Evolutionary conservation across 176 grass and related monocot genomes (phyloP).

Genomic region (Oryza glaberrima): DNA sequence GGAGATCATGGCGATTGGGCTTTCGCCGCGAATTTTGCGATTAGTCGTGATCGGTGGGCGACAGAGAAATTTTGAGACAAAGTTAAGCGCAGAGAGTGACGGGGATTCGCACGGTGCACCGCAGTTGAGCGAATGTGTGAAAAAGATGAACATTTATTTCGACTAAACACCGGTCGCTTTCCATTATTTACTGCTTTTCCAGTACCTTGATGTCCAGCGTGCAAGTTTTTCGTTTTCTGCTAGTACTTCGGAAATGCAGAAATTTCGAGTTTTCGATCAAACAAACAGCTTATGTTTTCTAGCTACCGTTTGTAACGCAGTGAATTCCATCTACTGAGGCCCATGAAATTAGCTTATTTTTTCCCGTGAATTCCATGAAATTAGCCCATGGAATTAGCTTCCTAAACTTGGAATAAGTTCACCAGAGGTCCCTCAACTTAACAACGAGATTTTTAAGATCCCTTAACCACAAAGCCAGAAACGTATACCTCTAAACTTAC

Average conservation of each 20-base stretch:
- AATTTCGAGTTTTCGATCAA: no score
- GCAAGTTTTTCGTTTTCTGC: neutral
- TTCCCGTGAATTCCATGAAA: no score
- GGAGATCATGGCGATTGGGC: slow-evolving; percentile 1
- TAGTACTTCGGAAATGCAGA: no score
- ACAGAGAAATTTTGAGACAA: neutral
- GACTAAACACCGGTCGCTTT: neutral
- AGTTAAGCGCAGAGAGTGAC: neutral
- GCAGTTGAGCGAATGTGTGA: neutral
- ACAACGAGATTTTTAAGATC: no score
- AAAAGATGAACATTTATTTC: neutral
- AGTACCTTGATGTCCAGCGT: neutral
- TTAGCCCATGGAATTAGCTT: no score
- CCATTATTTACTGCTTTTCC: neutral
- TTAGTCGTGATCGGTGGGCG: neutral
- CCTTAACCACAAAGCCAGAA: no score
- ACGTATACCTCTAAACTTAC: no score
- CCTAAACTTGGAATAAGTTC: no score
- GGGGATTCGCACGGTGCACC: neutral
- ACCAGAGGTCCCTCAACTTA: no score
- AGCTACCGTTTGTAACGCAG: neutral
- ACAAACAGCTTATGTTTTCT: no score
- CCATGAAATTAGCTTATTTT: neutral
- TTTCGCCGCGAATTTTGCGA: slow-evolving; percentile 2
- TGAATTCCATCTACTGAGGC: neutral